Evolutionary conservation across 371 early-diverging fungal genomes (phyloP).

Genomic region (Mucor mucedo): DNA sequence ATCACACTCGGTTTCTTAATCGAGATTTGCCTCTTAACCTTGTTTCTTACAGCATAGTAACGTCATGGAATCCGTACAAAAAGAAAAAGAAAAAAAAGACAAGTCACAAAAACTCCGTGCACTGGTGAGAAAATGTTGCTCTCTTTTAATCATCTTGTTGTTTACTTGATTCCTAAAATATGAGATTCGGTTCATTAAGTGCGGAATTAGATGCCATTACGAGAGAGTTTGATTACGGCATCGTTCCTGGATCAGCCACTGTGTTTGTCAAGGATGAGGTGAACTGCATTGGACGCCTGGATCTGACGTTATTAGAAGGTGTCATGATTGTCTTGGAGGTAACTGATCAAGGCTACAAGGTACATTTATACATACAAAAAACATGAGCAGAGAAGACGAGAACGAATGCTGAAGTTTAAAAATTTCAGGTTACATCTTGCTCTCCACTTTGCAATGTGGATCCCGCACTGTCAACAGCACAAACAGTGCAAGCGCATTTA

Average conservation of each 20-base stretch:
- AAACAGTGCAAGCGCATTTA: conserved; percentile 29
- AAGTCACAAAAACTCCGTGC: too few species aligned
- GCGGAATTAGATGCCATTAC: conserved; percentile 32
- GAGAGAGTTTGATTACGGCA: conserved; percentile 47
- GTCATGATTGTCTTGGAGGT: conserved; percentile 48
- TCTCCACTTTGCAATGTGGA: conserved; percentile 30
- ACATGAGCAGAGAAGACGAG: not conserved
- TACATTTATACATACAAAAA: conserved; percentile 11
- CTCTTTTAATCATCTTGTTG: too few species aligned
- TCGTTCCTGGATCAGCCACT: conserved; percentile 53
- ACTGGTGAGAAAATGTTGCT: too few species aligned
- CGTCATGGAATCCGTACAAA: too few species aligned
- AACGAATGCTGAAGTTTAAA: not conserved
- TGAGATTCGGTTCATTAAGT: conserved; percentile 16
- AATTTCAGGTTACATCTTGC: conserved; percentile 36
- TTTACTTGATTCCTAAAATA: not conserved
- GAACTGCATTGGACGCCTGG: conserved; percentile 37
- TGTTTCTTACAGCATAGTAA: too few species aligned
- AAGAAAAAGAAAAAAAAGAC: too few species aligned
- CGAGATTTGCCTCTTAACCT: too few species aligned
- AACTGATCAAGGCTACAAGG: conserved; percentile 43
- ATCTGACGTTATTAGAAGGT: conserved; percentile 47
- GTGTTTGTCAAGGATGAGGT: conserved; percentile 46
- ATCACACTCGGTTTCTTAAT: too few species aligned
- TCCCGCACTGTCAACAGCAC: conserved; percentile 27